A percentile compares a stretch with the other conserved stretches of the same genome.
Conservation (phyloP, 257 asterid species). For the Anisodus tanguticus region DNA sequence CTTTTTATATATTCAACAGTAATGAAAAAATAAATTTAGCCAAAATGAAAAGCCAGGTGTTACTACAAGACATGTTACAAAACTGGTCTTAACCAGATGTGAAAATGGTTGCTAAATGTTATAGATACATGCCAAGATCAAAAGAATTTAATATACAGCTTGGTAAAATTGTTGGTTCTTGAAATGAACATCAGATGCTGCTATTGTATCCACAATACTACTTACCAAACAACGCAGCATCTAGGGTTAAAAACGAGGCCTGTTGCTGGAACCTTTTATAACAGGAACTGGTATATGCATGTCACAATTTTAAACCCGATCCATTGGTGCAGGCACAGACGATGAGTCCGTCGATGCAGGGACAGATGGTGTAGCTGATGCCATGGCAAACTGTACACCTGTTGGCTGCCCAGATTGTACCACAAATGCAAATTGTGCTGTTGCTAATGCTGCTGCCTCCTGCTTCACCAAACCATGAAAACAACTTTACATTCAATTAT, state of each 20-base stretch:
- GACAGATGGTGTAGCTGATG: constrained; percentile 62
- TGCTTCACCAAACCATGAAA: constrained; percentile 36
- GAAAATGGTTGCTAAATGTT: neutral
- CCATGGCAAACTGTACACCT: constrained; percentile 69
- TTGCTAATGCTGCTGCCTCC: constrained; percentile 95
- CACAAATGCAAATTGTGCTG: constrained; percentile 86
- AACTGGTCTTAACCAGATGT: constrained; percentile 22
- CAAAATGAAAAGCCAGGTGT: too few relatives aligned
- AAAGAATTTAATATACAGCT: constrained; percentile 15
- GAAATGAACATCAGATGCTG: constrained; percentile 24
- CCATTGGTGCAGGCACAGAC: constrained; percentile 11
- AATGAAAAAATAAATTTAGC: too few relatives aligned
- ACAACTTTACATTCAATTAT: too few relatives aligned
- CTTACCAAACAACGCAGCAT: constrained; percentile 16
- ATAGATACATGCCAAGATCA: constrained; percentile 18
- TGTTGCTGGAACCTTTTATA: neutral
- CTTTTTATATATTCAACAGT: too few relatives aligned
- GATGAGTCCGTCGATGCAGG: constrained; percentile 27
- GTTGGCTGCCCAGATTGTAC: constrained; percentile 86
- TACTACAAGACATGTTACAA: neutral
- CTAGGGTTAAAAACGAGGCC: neutral
- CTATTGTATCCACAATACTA: constrained; percentile 6
- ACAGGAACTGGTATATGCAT: neutral
- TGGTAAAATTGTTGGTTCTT: constrained; percentile 23
- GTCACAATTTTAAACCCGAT: constrained; percentile 20